Percentiles rank a stretch among this genome's conserved stretches.
Evolutionary conservation across 352 stramenopile species (phyloP).

Genomic region (Thalassiosira mediterranea): DNA sequence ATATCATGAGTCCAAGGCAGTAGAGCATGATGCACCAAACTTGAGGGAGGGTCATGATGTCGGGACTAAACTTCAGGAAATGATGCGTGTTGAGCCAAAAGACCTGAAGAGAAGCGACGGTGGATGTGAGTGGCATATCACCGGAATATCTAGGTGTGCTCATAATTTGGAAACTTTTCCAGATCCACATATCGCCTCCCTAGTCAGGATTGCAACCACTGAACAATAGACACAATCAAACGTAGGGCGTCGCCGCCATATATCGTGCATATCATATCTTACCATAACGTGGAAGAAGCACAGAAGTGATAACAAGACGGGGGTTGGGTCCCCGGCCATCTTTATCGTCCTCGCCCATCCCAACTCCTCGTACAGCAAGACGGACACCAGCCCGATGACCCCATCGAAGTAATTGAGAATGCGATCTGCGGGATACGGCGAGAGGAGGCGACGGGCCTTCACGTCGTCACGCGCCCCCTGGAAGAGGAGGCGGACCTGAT

Average conservation of each 20-base stretch:
- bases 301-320: not conserved
- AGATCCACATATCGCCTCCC: too few species aligned
- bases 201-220: too few species aligned
- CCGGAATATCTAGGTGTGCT: too few species aligned
- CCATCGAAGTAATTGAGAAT: slow-evolving; percentile 12
- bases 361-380: slow-evolving; percentile 11
- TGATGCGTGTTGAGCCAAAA: slow-evolving; percentile 6
- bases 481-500: not conserved
- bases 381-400: not conserved
- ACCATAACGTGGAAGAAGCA: slow-evolving; percentile 6
- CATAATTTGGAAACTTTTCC: too few species aligned
- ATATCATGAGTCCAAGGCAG: not conserved
- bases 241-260: too few species aligned
- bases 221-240: too few species aligned
- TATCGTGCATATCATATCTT: too few species aligned
- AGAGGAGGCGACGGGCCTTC: not conserved
- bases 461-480: slow-evolving; percentile 3
- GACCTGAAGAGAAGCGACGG: not conserved
- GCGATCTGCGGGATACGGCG: not conserved
- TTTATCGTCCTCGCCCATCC: not conserved
- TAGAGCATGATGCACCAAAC: slow-evolving; percentile 4
- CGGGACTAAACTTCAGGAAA: slow-evolving; percentile 7
- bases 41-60: not conserved
- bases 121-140: not conserved
- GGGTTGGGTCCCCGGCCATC: not conserved